A percentile compares a stretch with the other conserved stretches of the same genome.
These are phyloP conservation scores for Exophiala oligosperma DNA, from an alignment of 2,329 filamentous ascomycete genomes.

Conservation along the genomic window DNA sequence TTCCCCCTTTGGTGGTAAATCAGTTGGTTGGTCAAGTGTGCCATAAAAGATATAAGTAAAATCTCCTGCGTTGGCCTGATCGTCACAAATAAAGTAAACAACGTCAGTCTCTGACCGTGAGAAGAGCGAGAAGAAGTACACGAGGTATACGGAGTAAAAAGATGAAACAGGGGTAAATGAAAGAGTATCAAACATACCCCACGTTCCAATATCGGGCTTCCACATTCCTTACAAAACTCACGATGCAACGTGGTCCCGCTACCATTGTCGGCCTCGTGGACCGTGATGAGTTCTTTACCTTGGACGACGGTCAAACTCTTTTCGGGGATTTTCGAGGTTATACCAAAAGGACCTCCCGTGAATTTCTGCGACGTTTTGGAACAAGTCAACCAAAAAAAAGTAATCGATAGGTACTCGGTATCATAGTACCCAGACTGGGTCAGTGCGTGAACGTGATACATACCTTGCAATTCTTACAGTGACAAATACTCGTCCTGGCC, in stretches of 20 bases:
- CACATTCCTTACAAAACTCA: slow-evolving; percentile 56
- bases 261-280: slow-evolving; percentile 53
- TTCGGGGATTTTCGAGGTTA: slow-evolving; percentile 53
- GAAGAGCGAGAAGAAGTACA: background rate
- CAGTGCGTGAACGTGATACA: background rate
- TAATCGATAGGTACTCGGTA: no score
- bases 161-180: background rate
- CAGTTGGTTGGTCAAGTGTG: slow-evolving; percentile 50
- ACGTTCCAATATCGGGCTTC: slow-evolving; percentile 54
- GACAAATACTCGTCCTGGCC: slow-evolving; percentile 54
- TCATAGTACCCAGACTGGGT: no score
- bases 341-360: slow-evolving; percentile 41
- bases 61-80: slow-evolving; percentile 28
- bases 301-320: slow-evolving; percentile 43
- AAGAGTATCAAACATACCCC: slow-evolving; percentile 40
- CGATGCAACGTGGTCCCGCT: slow-evolving; percentile 48
- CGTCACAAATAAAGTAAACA: background rate
- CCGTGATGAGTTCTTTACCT: slow-evolving; percentile 39
- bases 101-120: background rate
- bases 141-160: background rate
- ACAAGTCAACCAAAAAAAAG: no score
- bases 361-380: slow-evolving; percentile 10
- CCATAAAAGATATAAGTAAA: slow-evolving; percentile 50
- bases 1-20: slow-evolving; percentile 54
- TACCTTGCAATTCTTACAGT: slow-evolving; percentile 55